These are phyloP conservation scores for Cutaneotrichosporon arboriforme DNA, from an alignment of 1,284 basidiomycete genomes.

Conservation along the genomic window DNA sequence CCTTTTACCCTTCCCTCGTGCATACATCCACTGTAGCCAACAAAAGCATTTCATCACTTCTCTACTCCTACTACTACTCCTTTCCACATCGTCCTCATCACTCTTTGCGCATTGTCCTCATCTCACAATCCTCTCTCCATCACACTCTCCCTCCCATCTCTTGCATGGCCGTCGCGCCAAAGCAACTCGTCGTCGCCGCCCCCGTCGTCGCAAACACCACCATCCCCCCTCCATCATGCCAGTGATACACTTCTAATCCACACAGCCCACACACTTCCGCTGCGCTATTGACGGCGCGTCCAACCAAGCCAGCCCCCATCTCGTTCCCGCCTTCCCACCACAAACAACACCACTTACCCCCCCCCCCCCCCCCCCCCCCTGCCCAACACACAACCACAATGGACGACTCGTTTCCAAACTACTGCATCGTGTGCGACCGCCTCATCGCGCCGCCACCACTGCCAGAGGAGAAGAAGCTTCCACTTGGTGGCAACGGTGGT, in stretches of 20 bases:
- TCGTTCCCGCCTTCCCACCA: neutral
- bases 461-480: conserved; percentile 19
- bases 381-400: conserved; percentile 9
- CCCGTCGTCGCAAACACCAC: too few species aligned
- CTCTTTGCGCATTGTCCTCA: neutral
- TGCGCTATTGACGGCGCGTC: neutral
- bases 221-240: neutral
- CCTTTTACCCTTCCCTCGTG: too few species aligned
- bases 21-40: too few species aligned
- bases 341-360: neutral
- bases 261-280: neutral
- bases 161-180: too few species aligned
- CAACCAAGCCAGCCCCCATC: neutral
- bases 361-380: neutral
- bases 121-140: neutral
- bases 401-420: conserved; percentile 33
- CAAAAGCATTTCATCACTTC: too few species aligned
- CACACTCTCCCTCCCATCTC: too few species aligned
- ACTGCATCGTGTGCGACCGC: conserved; percentile 43
- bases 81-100: too few species aligned
- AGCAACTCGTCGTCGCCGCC: too few species aligned
- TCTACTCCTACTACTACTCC: too few species aligned
- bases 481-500: neutral
- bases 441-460: conserved; percentile 30
- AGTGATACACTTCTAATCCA: neutral